phyloP scores from a whole-genome alignment of 495 filamentous ascomycete species.

The Talaromyces ruber region DNA sequence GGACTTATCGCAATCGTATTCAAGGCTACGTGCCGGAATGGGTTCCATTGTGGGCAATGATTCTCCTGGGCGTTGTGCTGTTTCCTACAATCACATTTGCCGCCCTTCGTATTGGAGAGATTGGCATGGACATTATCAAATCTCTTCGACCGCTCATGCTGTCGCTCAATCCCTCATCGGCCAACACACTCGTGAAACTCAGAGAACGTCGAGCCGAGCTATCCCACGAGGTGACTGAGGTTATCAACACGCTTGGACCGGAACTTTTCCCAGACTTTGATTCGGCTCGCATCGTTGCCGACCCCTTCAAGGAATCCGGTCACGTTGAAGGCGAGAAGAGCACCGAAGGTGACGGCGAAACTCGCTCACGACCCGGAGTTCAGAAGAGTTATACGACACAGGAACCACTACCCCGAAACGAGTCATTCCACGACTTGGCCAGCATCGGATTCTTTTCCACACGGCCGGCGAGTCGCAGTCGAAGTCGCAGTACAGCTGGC shows the following conservation, averaged over 20 bases:
- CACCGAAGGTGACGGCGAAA: constrained; percentile 9
- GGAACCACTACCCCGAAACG: constrained; percentile 69
- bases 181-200: constrained; percentile 76
- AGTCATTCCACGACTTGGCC: constrained; percentile 83
- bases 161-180: constrained; percentile 75
- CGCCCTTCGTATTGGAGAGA: constrained; percentile 89
- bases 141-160: constrained; percentile 85
- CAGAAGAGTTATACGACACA: constrained; percentile 20
- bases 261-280: constrained; percentile 98
- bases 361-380: constrained; percentile 11
- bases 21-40: constrained; percentile 70
- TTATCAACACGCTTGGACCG: constrained; percentile 92
- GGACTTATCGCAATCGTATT: constrained; percentile 72
- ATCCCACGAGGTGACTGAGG: constrained; percentile 71
- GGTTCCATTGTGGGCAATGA: constrained; percentile 72
- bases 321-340: constrained; percentile 9
- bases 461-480: constrained; percentile 62
- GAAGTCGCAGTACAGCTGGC: constrained; percentile 57
- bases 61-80: constrained; percentile 61
- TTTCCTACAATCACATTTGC: constrained; percentile 90
- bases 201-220: constrained; percentile 64
- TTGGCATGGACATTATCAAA: constrained; percentile 97
- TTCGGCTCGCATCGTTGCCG: constrained; percentile 64
- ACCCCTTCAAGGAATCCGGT: constrained; percentile 41
- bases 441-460: constrained; percentile 84